Evolutionary conservation across 441 rosid species (phyloP).

Genomic region (Theobroma grandiflorum): DNA sequence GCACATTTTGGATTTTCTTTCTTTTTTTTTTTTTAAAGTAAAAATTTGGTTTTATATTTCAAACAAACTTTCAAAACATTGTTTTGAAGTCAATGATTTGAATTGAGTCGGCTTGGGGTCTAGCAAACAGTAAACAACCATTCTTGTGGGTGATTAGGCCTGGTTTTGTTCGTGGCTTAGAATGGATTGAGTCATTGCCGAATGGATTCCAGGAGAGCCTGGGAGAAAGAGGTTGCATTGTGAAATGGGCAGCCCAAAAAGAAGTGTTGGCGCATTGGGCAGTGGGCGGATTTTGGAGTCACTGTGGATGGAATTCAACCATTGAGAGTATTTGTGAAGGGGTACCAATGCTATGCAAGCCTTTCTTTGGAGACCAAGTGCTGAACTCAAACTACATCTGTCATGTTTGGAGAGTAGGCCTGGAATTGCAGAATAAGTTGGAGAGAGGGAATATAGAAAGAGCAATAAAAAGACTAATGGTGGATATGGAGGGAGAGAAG

Average conservation of each 20-base stretch:
- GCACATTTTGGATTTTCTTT: no score
- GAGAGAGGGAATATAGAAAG: slow-evolving; percentile 31
- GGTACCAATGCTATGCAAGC: slow-evolving; percentile 48
- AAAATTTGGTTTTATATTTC: no score
- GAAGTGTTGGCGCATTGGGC: slow-evolving; percentile 41
- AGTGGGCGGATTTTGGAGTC: no score
- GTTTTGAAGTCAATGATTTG: no score
- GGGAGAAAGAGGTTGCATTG: slow-evolving; percentile 40
- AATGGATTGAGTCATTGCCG: slow-evolving; percentile 41
- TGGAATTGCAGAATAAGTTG: slow-evolving; percentile 32
- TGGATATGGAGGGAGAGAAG: slow-evolving; percentile 32
- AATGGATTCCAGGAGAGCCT: slow-evolving; percentile 30
- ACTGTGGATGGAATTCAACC: slow-evolving; percentile 55
- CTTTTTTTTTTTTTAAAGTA: no score
- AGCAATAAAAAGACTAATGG: slow-evolving; percentile 34
- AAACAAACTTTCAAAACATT: no score
- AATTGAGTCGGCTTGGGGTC: slow-evolving; percentile 41
- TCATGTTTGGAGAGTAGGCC: slow-evolving; percentile 23
- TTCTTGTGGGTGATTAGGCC: slow-evolving; percentile 53
- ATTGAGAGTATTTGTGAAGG: slow-evolving; percentile 52
- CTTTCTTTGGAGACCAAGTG: slow-evolving; percentile 50
- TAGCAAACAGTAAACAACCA: slow-evolving; percentile 38
- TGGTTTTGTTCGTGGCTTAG: slow-evolving; percentile 29
- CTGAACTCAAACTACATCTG: slow-evolving; percentile 40
- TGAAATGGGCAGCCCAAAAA: slow-evolving; percentile 53